Evolutionary conservation across 352 stramenopile genomes (phyloP).

Genomic region (Pythium aristosporum): DNA sequence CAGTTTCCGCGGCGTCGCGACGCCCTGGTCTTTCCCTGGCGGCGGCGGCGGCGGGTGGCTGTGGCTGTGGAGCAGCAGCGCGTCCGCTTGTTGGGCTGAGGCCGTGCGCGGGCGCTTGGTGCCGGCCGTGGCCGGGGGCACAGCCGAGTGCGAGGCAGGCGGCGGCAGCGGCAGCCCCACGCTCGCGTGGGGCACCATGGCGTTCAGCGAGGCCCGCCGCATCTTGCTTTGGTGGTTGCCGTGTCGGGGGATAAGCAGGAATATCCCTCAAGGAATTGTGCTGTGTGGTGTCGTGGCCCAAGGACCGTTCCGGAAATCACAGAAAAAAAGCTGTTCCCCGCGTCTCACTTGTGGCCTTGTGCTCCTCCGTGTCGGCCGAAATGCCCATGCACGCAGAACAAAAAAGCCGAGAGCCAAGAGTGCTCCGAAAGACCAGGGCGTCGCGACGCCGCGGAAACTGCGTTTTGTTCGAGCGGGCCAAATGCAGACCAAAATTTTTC

Average conservation of each 20-base stretch:
- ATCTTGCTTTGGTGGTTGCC: background rate
- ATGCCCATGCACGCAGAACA: constrained; percentile 4
- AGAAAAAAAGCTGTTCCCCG: background rate
- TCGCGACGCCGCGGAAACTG: constrained; percentile 5
- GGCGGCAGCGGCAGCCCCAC: background rate
- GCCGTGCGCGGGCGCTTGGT: constrained; percentile 28
- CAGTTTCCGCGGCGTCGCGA: no score
- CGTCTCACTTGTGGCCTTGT: no score
- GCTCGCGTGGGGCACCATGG: background rate
- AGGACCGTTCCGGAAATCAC: constrained; percentile 3
- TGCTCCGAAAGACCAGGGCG: background rate
- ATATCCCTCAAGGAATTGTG: background rate
- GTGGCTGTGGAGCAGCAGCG: constrained; percentile 15
- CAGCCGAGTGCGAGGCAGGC: background rate
- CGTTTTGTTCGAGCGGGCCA: background rate
- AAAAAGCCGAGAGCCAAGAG: background rate
- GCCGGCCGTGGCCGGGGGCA: constrained; percentile 19
- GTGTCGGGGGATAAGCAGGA: background rate
- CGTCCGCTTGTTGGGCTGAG: constrained; percentile 28
- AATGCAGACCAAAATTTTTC: constrained; percentile 10
- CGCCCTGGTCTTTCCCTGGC: constrained; percentile 47
- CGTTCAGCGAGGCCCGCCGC: constrained; percentile 2
- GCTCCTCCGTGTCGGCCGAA: background rate
- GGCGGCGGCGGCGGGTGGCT: background rate
- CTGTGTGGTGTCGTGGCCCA: background rate